phyloP scores from a whole-genome alignment of 306 rosid species.

The Castanea mollissima region DNA sequence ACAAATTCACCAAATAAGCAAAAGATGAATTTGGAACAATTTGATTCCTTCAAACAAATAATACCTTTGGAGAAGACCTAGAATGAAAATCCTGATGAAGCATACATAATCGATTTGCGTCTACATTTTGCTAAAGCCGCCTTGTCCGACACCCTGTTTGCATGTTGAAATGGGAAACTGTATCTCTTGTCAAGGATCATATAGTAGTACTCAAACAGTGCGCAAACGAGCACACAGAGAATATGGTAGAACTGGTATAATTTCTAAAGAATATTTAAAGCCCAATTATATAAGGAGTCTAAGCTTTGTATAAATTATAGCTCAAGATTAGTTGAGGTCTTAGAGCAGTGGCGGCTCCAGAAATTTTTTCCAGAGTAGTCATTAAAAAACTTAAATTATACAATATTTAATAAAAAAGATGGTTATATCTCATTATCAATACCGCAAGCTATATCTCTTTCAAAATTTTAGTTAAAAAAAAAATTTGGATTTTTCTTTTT shows the following conservation, averaged over 20 bases:
- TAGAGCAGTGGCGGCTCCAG: neutral
- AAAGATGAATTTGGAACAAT: slow-evolving; percentile 8
- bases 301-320: neutral
- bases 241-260: neutral
- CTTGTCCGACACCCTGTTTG: neutral
- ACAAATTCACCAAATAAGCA: neutral
- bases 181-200: neutral
- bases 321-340: neutral
- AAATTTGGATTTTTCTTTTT: no score
- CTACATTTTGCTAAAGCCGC: neutral
- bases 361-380: no score
- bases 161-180: neutral
- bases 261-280: neutral
- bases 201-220: no score
- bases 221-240: neutral
- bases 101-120: neutral
- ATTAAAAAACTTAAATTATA: no score
- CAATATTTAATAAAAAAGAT: no score
- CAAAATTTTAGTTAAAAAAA: no score
- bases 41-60: neutral
- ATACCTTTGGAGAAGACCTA: neutral
- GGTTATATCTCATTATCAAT: no score
- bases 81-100: neutral
- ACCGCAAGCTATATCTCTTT: no score
- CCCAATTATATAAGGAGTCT: neutral